Conservation (phyloP, 2,329 filamentous ascomycete genomes). For the Monilinia fructicola region DNA sequence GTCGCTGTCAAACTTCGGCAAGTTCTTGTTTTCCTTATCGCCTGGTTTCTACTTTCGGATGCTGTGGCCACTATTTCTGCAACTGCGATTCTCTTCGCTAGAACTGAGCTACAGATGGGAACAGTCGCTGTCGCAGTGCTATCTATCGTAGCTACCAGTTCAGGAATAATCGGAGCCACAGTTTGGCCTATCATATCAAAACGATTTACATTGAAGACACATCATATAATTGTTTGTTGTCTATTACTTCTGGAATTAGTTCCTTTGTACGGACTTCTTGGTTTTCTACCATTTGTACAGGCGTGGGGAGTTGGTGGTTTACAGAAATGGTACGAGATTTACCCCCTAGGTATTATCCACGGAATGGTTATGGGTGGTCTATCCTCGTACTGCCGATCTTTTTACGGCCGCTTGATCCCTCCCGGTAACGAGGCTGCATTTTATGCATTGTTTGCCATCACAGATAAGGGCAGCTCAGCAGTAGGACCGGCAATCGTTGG, state of each 20-base stretch:
- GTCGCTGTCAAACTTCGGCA: slow-evolving; percentile 72
- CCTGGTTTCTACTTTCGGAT: slow-evolving; percentile 94
- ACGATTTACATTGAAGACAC: slow-evolving; percentile 66
- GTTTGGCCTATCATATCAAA: slow-evolving; percentile 81
- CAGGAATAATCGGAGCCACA: slow-evolving; percentile 84
- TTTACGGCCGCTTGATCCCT: slow-evolving; percentile 92
- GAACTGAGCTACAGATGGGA: slow-evolving; percentile 87
- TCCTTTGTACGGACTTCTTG: slow-evolving; percentile 84
- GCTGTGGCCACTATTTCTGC: slow-evolving; percentile 92
- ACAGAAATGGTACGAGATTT: slow-evolving; percentile 98
- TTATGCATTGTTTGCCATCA: slow-evolving; percentile 67
- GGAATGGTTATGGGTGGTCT: slow-evolving; percentile 93
- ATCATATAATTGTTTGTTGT: slow-evolving; percentile 89
- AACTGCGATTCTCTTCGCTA: slow-evolving; percentile 92
- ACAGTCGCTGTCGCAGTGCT: slow-evolving; percentile 87
- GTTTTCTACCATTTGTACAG: slow-evolving; percentile 79
- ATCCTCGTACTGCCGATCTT: slow-evolving; percentile 84
- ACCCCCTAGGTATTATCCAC: slow-evolving; percentile 84
- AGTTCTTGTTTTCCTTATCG: slow-evolving; percentile 74
- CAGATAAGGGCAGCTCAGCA: slow-evolving; percentile 91
- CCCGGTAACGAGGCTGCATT: slow-evolving; percentile 94
- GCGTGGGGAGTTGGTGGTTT: slow-evolving; percentile 75
- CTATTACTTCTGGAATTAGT: slow-evolving; percentile 90
- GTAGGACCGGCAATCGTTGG: slow-evolving; percentile 95
- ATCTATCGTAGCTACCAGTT: slow-evolving; percentile 84